Conservation (phyloP, 108 stramenopile species). For the Cylindrotheca fusiformis region DNA sequence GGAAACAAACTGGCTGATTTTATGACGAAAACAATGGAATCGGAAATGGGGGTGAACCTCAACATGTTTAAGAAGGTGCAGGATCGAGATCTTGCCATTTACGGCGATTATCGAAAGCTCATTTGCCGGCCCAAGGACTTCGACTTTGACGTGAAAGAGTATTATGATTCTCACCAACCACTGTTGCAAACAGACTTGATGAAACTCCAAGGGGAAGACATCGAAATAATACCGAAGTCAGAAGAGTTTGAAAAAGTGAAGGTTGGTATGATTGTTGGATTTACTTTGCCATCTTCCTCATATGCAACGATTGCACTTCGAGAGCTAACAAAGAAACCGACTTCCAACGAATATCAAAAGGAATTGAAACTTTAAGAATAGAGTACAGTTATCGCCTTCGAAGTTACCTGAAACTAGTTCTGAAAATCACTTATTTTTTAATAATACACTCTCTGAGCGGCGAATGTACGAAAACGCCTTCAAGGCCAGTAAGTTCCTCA, state of each 20-base stretch:
- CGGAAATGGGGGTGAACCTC: slow-evolving; percentile 42
- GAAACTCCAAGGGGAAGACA: slow-evolving; percentile 51
- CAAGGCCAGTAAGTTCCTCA: too few species aligned
- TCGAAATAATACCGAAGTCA: slow-evolving; percentile 2
- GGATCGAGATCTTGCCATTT: slow-evolving; percentile 42
- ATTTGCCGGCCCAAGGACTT: slow-evolving; percentile 71
- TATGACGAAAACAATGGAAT: slow-evolving; percentile 47
- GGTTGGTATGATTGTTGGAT: slow-evolving; percentile 81
- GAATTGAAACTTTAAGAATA: slow-evolving; percentile 46
- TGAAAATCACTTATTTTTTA: too few species aligned
- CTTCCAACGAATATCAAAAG: slow-evolving; percentile 78
- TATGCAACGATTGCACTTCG: slow-evolving; percentile 90
- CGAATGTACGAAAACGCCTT: too few species aligned
- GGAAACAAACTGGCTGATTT: slow-evolving; percentile 41
- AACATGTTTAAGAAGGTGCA: slow-evolving; percentile 45
- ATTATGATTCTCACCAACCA: slow-evolving; percentile 76
- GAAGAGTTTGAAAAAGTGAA: slow-evolving; percentile 22
- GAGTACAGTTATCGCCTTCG: too few species aligned
- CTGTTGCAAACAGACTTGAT: slow-evolving; percentile 82
- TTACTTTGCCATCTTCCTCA: slow-evolving; percentile 81
- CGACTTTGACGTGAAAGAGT: slow-evolving; percentile 55
- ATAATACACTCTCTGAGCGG: too few species aligned
- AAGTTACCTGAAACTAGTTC: too few species aligned
- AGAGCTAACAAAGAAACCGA: slow-evolving; percentile 83
- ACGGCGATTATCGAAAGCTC: slow-evolving; percentile 83